Base-by-base conservation (phyloP, 2,329 filamentous ascomycete species). In the Fonsecaea erecta region DNA sequence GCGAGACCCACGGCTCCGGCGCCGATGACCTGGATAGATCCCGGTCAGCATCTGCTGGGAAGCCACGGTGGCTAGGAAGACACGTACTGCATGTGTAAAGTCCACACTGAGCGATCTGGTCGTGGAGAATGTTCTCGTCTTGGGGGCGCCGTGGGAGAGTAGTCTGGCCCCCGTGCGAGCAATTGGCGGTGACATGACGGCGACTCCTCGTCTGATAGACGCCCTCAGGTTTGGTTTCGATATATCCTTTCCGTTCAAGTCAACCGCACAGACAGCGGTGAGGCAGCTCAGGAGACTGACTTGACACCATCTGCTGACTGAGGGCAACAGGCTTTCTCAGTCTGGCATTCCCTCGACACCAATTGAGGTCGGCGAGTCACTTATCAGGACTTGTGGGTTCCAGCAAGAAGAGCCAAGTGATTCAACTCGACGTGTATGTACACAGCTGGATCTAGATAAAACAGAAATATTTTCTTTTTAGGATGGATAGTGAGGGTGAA, bases 1-100 rank as follows among this genome's bases (percentile, higher is more conserved):
- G 93, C 90, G 1, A 97, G 85, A 11, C 93, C 93, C 37, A 97
- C 89, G 0, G 91, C 88, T 1, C 89, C 89, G 32, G 82, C 89
- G 12, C 89, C 89, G 65, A 92, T 85, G 5, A 90, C 77, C 82
- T 84, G 21, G 1, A 60, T 8, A n/a, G n/a, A n/a, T 24, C 7
- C 18, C 12, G 52, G 51, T 65, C 52, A 59, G 24, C 18, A 2
- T 24, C 43, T 24, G 7, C 18, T 34, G 11, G 11, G 60, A 6
- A 58, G 46, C 7, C 26, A n/a, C 26, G 30, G 60, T 21, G 30
- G 18, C 2, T 35, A 21, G 8, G 34, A 9, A 30, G 34, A 9
- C 12, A 37, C 67, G 61, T 75, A 83, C 84, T 35, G 85, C 86
- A 77, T 89, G 86, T 8, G 86, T 88, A 74, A 88, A 88, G 75